A percentile compares a stretch with the other conserved stretches of the same genome.
Conservation (phyloP, 2,329 filamentous ascomycete species). For the Ophiocordyceps camponoti-floridani region DNA sequence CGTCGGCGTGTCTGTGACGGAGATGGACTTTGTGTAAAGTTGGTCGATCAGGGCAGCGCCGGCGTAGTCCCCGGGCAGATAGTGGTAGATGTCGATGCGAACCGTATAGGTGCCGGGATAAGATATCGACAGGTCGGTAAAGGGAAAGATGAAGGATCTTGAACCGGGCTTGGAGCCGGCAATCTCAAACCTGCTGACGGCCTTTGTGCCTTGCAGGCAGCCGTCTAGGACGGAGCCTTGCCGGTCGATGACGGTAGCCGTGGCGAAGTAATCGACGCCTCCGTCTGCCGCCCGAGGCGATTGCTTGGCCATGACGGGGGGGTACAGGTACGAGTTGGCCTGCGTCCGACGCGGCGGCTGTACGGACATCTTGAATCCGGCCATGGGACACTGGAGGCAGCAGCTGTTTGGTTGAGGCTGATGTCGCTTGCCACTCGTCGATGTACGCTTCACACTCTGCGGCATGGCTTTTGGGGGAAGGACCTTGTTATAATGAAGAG, state of each 20-base stretch:
- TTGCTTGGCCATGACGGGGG: conserved; percentile 7
- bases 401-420: background rate
- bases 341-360: conserved; percentile 8
- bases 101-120: conserved; percentile 9
- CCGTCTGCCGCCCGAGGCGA: conserved; percentile 1
- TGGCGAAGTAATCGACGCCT: conserved; percentile 10
- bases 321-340: conserved; percentile 6
- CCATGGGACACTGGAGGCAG: conserved; percentile 2
- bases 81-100: conserved; percentile 12
- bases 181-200: conserved; percentile 5
- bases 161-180: conserved; percentile 1
- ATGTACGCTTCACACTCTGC: background rate
- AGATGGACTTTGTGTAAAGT: conserved; percentile 5
- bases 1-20: conserved; percentile 2
- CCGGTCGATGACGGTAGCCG: conserved; percentile 7
- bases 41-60: conserved; percentile 5
- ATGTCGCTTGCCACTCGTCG: background rate
- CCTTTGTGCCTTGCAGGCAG: conserved; percentile 5
- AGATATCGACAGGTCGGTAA: conserved; percentile 8
- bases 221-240: conserved; percentile 6
- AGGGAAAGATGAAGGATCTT: conserved; percentile 8
- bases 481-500: conserved; percentile 1
- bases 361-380: conserved; percentile 5
- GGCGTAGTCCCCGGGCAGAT: conserved; percentile 2
- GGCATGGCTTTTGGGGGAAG: conserved; percentile 1